Evolutionary conservation across 2,329 filamentous ascomycete genomes (phyloP).

Genomic region (Hymenotorrendiella dingleyae): DNA sequence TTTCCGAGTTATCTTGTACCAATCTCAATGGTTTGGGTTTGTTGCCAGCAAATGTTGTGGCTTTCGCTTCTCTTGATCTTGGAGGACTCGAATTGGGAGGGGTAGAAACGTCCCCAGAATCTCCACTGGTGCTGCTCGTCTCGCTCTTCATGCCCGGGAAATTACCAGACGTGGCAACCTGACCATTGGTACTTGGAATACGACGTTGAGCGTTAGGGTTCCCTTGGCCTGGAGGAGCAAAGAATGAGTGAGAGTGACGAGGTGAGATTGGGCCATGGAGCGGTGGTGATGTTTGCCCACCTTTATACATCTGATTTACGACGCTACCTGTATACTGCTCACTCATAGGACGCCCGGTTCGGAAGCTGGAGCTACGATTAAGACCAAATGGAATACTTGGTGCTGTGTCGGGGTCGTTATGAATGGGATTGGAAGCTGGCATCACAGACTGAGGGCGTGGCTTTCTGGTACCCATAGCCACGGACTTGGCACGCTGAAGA

Average conservation of each 20-base stretch:
- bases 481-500: slow-evolving; percentile 56
- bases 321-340: slow-evolving; percentile 59
- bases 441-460: slow-evolving; percentile 54
- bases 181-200: slow-evolving; percentile 44
- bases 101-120: slow-evolving; percentile 56
- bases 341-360: slow-evolving; percentile 52
- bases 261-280: slow-evolving; percentile 47
- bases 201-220: slow-evolving; percentile 48
- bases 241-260: slow-evolving; percentile 59
- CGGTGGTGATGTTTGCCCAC: slow-evolving; percentile 54
- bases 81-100: slow-evolving; percentile 48
- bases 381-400: slow-evolving; percentile 68
- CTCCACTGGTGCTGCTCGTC: slow-evolving; percentile 47
- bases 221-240: slow-evolving; percentile 44
- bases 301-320: slow-evolving; percentile 86
- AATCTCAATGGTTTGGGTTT: slow-evolving; percentile 82
- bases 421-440: slow-evolving; percentile 33
- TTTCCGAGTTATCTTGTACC: slow-evolving; percentile 68
- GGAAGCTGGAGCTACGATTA: slow-evolving; percentile 47
- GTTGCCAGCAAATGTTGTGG: slow-evolving; percentile 56
- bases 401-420: slow-evolving; percentile 65
- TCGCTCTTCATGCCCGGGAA: slow-evolving; percentile 58
- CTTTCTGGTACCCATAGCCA: slow-evolving; percentile 43
- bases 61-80: slow-evolving; percentile 38
- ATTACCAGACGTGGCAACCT: slow-evolving; percentile 49